phyloP scores from a whole-genome alignment of 441 rosid genomes.

The Geranium incanum region DNA sequence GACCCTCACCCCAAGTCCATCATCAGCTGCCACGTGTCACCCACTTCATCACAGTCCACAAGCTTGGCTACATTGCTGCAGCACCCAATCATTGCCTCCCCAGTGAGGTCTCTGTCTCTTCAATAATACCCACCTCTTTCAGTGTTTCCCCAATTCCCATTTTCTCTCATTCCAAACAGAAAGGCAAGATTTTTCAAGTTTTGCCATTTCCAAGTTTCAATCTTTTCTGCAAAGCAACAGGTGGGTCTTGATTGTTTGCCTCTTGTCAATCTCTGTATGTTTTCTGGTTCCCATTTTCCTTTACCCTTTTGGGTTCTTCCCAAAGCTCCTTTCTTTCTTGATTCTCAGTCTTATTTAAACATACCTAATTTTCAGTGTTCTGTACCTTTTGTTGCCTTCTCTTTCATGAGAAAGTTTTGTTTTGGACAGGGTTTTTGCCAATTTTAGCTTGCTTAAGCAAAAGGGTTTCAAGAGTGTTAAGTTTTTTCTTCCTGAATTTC shows the following conservation, averaged over 20 bases:
- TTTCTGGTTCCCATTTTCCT: background rate
- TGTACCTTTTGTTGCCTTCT: background rate
- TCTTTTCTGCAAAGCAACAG: background rate
- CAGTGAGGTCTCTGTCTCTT: constrained; percentile 8
- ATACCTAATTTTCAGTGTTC: background rate
- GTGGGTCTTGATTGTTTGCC: background rate
- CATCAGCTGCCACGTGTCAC: constrained; percentile 9
- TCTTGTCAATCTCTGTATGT: background rate
- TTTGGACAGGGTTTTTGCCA: background rate
- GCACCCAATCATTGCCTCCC: constrained; percentile 11
- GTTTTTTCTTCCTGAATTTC: background rate
- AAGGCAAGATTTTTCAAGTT: constrained; percentile 1
- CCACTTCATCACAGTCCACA: background rate
- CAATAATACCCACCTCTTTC: constrained; percentile 5
- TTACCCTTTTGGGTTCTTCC: constrained; percentile 6
- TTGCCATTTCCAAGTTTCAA: background rate
- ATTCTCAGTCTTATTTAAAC: background rate
- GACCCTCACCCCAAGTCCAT: background rate
- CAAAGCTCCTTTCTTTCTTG: background rate
- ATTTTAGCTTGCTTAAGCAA: background rate
- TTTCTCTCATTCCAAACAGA: background rate
- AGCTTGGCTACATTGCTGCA: constrained; percentile 5
- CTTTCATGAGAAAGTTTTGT: constrained; percentile 9
- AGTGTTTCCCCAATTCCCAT: background rate
- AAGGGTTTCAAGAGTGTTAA: constrained; percentile 2